Evolutionary conservation across 225 moss, liverwort and hornwort species (phyloP).

Genomic region (Polytrichum commune): DNA sequence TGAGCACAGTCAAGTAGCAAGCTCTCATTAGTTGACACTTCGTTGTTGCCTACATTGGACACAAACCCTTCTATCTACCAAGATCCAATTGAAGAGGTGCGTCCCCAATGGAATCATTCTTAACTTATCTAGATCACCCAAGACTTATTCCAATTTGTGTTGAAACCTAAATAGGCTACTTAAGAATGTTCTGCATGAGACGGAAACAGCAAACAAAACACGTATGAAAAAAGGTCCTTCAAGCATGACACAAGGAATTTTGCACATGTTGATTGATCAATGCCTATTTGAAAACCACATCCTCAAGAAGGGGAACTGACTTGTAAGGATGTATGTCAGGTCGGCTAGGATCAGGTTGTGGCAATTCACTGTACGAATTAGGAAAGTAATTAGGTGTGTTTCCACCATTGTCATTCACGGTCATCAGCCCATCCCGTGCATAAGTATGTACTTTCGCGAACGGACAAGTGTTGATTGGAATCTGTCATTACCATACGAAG

Average conservation of each 20-base stretch:
- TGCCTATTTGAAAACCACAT: not conserved
- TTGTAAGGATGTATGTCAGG: slow-evolving; percentile 39
- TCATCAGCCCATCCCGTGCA: slow-evolving; percentile 45
- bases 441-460: slow-evolving; percentile 51
- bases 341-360: slow-evolving; percentile 39
- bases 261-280: not conserved
- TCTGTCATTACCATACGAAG: slow-evolving; percentile 13
- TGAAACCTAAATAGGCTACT: not conserved
- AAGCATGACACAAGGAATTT: not conserved
- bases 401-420: slow-evolving; percentile 27
- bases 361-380: slow-evolving; percentile 51
- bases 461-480: slow-evolving; percentile 55
- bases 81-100: no score
- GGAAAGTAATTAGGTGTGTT: slow-evolving; percentile 81
- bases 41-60: no score
- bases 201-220: not conserved
- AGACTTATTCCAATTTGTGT: no score
- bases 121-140: no score
- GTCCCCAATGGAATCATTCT: no score
- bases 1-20: no score
- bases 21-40: no score
- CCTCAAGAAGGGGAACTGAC: slow-evolving; percentile 11
- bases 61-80: no score
- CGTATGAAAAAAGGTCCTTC: not conserved
- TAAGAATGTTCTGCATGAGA: no score